These are phyloP conservation scores for Beauveria rudraprayagi DNA, from an alignment of 2,329 filamentous ascomycete species.

Conservation along the genomic window DNA sequence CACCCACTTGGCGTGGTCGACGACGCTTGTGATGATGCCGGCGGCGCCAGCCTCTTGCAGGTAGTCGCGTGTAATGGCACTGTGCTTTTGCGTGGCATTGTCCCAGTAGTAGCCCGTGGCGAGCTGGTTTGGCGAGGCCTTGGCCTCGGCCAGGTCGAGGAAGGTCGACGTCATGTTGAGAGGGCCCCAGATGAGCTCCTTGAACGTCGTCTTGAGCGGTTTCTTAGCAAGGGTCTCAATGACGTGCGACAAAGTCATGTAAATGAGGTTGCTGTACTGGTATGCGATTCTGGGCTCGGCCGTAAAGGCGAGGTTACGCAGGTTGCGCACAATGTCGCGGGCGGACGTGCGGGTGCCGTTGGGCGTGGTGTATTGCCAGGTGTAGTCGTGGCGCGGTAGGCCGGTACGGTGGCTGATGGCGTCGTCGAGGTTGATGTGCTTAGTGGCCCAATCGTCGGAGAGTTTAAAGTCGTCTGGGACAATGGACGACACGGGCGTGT, in stretches of 20 bases:
- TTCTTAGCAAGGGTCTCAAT: conserved; percentile 27
- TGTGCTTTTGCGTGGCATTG: neutral
- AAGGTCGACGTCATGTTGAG: conserved; percentile 34
- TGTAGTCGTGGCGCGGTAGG: conserved; percentile 33
- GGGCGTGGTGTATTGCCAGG: neutral
- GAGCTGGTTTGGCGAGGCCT: neutral
- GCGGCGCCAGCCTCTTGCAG: neutral
- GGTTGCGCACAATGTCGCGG: conserved; percentile 25
- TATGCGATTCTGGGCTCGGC: conserved; percentile 31
- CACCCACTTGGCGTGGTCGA: conserved; percentile 3
- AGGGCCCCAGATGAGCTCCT: conserved; percentile 29
- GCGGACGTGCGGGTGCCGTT: conserved; percentile 17
- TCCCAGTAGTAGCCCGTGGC: conserved; percentile 2
- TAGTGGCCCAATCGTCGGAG: conserved; percentile 29
- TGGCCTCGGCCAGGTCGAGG: conserved; percentile 14
- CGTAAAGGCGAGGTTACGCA: conserved; percentile 33
- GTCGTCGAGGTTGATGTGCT: conserved; percentile 40
- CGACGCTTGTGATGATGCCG: conserved; percentile 2
- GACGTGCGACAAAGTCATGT: conserved; percentile 29
- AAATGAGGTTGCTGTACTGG: conserved; percentile 41
- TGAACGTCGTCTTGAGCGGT: conserved; percentile 29
- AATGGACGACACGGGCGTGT: conserved; percentile 31
- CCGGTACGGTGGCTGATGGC: conserved; percentile 40
- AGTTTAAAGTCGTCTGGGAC: conserved; percentile 40
- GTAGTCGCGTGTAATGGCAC: neutral